Conservation (phyloP, 1,284 basidiomycete genomes). For the Mrakiaceae sp. region DNA sequence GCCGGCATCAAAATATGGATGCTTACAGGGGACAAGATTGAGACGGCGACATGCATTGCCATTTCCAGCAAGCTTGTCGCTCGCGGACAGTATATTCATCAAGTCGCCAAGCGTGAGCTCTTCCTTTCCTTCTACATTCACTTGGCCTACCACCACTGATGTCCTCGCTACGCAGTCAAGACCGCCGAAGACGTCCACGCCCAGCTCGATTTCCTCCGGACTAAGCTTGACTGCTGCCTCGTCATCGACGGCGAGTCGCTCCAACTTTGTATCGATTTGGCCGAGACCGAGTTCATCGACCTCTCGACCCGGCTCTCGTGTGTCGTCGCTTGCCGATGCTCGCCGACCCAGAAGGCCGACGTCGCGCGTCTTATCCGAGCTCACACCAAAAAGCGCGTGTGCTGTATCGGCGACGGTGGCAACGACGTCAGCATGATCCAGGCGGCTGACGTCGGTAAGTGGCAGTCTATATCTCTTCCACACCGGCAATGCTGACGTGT, state of each 20-base stretch:
- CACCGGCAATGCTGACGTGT: background rate
- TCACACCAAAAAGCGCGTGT: constrained; percentile 86
- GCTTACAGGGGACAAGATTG: constrained; percentile 98
- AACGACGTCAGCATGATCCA: constrained; percentile 97
- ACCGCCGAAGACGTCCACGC: constrained; percentile 70
- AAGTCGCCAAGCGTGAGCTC: constrained; percentile 77
- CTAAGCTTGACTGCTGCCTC: constrained; percentile 90
- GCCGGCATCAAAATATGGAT: constrained; percentile 99
- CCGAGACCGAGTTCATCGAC: constrained; percentile 88
- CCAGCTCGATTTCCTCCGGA: constrained; percentile 87
- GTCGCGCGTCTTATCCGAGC: constrained; percentile 83
- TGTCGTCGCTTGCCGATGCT: constrained; percentile 95
- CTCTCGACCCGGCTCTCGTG: constrained; percentile 91
- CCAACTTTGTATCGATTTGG: constrained; percentile 78
- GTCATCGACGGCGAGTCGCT: constrained; percentile 98
- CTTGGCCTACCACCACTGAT: background rate
- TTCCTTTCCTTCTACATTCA: constrained; percentile 4
- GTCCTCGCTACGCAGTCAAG: constrained; percentile 47
- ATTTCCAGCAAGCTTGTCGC: constrained; percentile 94
- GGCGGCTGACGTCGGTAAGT: constrained; percentile 86
- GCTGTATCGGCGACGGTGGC: constrained; percentile 95
- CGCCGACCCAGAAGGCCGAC: constrained; percentile 97
- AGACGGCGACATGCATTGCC: constrained; percentile 96
- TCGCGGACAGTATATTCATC: constrained; percentile 94
- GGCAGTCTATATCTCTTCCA: background rate